These are phyloP conservation scores for Miscanthus lutarioriparius DNA, from an alignment of 176 grass and related monocot species.

Conservation along the genomic window DNA sequence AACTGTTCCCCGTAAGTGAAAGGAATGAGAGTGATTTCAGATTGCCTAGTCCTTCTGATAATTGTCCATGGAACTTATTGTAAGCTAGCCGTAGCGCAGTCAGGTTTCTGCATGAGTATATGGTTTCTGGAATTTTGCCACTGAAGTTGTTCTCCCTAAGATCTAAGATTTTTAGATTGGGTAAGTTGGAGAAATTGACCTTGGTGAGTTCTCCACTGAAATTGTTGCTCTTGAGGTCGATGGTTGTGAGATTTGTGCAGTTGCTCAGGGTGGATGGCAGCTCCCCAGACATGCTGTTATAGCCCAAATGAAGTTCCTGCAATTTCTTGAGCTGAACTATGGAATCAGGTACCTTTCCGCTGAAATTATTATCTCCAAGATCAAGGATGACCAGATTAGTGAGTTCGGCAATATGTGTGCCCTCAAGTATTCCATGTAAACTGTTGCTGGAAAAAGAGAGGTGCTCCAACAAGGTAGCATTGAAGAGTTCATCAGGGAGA, in stretches of 20 bases:
- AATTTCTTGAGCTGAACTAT: slow-evolving; percentile 35
- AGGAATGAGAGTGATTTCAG: slow-evolving; percentile 23
- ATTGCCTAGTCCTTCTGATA: slow-evolving; percentile 22
- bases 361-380: slow-evolving; percentile 25
- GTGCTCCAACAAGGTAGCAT: slow-evolving; percentile 12
- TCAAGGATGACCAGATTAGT: slow-evolving; percentile 1
- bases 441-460: slow-evolving; percentile 6
- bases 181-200: slow-evolving; percentile 41
- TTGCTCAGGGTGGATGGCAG: slow-evolving; percentile 40
- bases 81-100: background rate
- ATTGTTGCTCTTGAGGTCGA: slow-evolving; percentile 41
- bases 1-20: background rate
- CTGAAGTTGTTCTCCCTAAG: slow-evolving; percentile 30
- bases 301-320: slow-evolving; percentile 19
- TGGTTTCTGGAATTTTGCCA: slow-evolving; percentile 44
- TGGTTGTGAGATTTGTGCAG: slow-evolving; percentile 26
- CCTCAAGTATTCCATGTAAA: too few species aligned
- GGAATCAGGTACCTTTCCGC: slow-evolving; percentile 30
- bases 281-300: slow-evolving; percentile 30
- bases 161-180: slow-evolving; percentile 41
- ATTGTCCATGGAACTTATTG: background rate
- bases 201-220: slow-evolving; percentile 38
- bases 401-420: too few species aligned
- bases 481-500: slow-evolving; percentile 36
- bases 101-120: slow-evolving; percentile 42